A percentile compares a stretch with the other conserved stretches of the same genome.
Conservation (phyloP, 176 grass and related monocot genomes). For the Bolboschoenus planiculmis region DNA sequence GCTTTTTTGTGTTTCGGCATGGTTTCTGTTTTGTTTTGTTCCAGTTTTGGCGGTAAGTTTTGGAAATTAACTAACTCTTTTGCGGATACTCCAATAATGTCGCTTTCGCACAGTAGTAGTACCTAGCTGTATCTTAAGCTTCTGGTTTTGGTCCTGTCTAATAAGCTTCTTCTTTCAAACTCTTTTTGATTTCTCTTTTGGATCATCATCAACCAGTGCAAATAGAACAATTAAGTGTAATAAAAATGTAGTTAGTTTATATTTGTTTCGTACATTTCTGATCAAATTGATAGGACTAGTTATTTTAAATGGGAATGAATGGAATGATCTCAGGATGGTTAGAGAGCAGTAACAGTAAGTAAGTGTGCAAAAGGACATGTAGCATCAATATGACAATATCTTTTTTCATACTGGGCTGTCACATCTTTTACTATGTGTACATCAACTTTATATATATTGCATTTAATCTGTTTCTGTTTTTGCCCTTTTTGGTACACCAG, state of each 20-base stretch:
- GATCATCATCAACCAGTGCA: neutral
- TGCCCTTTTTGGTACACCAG: neutral
- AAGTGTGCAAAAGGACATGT: neutral
- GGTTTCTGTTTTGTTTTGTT: neutral
- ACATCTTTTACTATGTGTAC: neutral
- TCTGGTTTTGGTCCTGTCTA: neutral
- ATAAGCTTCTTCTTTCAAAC: neutral
- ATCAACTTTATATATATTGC: neutral
- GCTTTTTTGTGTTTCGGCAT: neutral
- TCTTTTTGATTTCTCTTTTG: conserved; percentile 5
- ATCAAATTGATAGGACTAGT: neutral
- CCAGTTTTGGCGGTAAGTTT: neutral
- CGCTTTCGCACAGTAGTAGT: neutral
- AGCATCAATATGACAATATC: neutral
- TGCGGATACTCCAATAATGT: neutral
- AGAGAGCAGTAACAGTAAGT: no score
- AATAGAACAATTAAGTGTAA: neutral
- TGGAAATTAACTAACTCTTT: neutral
- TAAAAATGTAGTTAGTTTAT: neutral
- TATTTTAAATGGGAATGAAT: neutral
- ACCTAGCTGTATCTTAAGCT: neutral
- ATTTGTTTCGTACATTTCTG: no score
- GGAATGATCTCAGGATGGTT: neutral
- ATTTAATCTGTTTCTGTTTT: neutral
- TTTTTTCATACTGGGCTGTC: neutral